Conservation (phyloP, 2,329 filamentous ascomycete genomes). For the Fusarium sp. region DNA sequence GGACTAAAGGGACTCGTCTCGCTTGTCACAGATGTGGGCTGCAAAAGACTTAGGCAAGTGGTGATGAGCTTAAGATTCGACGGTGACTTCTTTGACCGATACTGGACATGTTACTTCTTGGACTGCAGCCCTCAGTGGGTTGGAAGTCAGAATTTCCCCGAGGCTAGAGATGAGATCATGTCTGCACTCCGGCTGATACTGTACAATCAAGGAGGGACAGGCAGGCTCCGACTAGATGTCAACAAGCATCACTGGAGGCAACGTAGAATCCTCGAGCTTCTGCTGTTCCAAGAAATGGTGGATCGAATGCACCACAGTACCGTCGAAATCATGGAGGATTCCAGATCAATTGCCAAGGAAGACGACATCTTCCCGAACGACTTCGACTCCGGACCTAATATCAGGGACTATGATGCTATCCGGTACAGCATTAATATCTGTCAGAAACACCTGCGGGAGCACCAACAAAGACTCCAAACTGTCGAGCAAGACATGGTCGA, state of each 20-base stretch:
- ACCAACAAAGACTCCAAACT: not conserved
- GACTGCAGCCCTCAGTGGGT: no score
- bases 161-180: no score
- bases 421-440: accelerated
- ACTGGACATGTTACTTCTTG: not conserved
- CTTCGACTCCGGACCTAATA: no score
- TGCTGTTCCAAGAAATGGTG: not conserved
- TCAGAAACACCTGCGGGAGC: not conserved
- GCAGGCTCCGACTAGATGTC: accelerated
- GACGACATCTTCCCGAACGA: no score
- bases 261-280: not conserved
- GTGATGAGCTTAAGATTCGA: not conserved
- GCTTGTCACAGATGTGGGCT: not conserved
- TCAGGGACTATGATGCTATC: not conserved
- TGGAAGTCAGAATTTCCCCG: no score
- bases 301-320: accelerated
- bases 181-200: no score
- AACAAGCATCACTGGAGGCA: not conserved
- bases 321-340: not conserved
- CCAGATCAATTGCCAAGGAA: not conserved
- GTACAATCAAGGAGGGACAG: accelerated
- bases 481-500: not conserved
- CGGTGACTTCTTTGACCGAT: not conserved
- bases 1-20: not conserved
- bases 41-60: not conserved